Base-by-base conservation (phyloP, 2,329 filamentous ascomycete genomes). In the Alternaria novae-zelandiae region DNA sequence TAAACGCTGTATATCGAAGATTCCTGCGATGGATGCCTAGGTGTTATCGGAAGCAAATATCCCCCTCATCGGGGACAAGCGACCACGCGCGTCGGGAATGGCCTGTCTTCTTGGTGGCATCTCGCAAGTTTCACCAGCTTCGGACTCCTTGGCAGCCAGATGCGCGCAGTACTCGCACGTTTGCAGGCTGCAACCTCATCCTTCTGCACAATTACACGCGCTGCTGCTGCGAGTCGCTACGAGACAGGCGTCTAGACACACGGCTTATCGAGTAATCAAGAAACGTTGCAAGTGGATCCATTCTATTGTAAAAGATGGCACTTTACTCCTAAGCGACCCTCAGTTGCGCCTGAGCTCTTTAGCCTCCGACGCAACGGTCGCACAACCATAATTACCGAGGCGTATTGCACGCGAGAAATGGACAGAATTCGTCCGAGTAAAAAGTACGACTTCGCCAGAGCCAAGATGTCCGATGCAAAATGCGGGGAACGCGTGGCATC, bases 101-200 rank as follows among this genome's bases (percentile, higher is more conserved):
- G 45, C 13, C 23, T 49, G 45, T 15, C 17, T 36, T 21, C 20
- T 28, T 41, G 30, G 32, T 53, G 15, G 49, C 49, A 53, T 30
- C 36, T 53, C 49, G 30, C 49, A 53, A 36, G 30, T 53, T 41
- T 41, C 28, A 36, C 49, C 30, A 36, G 12, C 15, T 50, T 51
- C 59, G 54, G 59, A 30, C 11, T 49, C 17, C 59, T 61, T 61
- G 54, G 59, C 59, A 46, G 25, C 20, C 30, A 53, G 49, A 53
- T 36, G 30, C 49, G 21, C 30, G 30, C 49, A 21, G 2, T 21
- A 53, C 49, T 53, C 30, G 49, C 49, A 41, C 11, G 13, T n/a
- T 10, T 36, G 36, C 49, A 32, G 23, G 20, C 49, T 53, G 36
- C 30, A 21, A n/a, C 17, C 49, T 53, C 36, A 30, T 15, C 23